phyloP scores from a whole-genome alignment of 2,329 filamentous ascomycete genomes.

The Periglandula ipomoeae region DNA sequence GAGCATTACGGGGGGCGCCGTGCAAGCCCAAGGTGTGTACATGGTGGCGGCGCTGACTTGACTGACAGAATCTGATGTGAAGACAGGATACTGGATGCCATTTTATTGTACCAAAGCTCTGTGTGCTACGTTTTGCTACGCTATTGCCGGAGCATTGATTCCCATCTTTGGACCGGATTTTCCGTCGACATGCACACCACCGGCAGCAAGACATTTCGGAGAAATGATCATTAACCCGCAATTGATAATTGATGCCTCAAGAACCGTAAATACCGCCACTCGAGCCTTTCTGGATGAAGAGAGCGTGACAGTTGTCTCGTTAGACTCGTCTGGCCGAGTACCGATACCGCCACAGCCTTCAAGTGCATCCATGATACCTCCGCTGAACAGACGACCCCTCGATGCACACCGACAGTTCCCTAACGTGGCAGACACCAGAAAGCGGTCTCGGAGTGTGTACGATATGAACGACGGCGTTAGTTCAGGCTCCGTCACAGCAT shows the following conservation, averaged over 20 bases:
- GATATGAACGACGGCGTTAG: not conserved
- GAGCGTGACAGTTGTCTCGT: conserved; percentile 25
- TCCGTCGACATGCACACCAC: conserved; percentile 58
- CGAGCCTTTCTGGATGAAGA: too few species aligned
- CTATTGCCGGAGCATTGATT: conserved; percentile 76
- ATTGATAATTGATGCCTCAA: conserved; percentile 42
- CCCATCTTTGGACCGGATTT: conserved; percentile 86
- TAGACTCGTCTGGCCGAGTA: not conserved
- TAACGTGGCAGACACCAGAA: not conserved
- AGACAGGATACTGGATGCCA: conserved; percentile 89
- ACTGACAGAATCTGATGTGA: conserved; percentile 8
- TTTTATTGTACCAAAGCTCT: conserved; percentile 78
- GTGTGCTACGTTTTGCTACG: conserved; percentile 80
- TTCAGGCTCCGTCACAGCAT: too few species aligned
- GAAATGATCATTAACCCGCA: conserved; percentile 55
- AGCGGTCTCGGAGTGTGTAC: not conserved
- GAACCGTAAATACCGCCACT: too few species aligned
- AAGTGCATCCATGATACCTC: not conserved
- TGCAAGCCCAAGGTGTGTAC: conserved; percentile 72
- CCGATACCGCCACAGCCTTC: not conserved
- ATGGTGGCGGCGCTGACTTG: not conserved
- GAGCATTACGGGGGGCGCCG: conserved; percentile 87
- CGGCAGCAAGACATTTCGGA: conserved; percentile 53
- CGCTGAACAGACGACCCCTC: not conserved
- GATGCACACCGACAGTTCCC: not conserved